Percentiles rank a stretch among this genome's conserved stretches.
Conservation (phyloP, 306 rosid genomes). For the Sindora glabra region DNA sequence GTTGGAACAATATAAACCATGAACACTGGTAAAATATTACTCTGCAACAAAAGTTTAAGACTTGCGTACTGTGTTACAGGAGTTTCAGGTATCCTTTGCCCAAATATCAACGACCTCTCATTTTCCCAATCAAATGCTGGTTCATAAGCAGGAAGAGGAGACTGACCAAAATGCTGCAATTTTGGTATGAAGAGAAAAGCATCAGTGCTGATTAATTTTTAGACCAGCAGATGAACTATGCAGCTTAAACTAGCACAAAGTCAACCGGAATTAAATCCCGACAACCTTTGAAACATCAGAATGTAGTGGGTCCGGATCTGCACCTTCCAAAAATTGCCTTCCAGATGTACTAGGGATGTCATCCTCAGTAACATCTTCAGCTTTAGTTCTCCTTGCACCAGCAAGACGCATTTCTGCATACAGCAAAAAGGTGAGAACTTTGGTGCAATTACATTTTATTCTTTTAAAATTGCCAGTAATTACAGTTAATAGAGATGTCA, state of each 20-base stretch:
- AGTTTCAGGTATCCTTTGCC: constrained; percentile 88
- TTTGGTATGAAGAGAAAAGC: background rate
- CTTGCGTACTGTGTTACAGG: constrained; percentile 76
- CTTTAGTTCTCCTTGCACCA: constrained; percentile 66
- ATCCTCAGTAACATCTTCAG: constrained; percentile 77
- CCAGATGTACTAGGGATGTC: constrained; percentile 96
- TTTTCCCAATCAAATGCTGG: constrained; percentile 99
- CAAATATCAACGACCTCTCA: constrained; percentile 91
- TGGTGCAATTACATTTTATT: no score
- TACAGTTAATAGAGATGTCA: background rate
- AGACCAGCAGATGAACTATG: background rate
- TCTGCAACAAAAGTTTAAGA: constrained; percentile 2
- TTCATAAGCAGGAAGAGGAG: constrained; percentile 93
- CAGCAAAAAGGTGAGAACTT: constrained; percentile 2
- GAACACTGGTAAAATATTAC: background rate
- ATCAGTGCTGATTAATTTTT: background rate
- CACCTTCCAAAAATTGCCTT: constrained; percentile 62
- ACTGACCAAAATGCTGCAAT: constrained; percentile 77
- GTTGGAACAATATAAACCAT: constrained; percentile 6
- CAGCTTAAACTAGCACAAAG: background rate
- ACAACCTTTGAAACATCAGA: constrained; percentile 60
- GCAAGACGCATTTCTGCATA: constrained; percentile 84
- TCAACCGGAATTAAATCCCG: constrained; percentile 9
- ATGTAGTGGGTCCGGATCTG: constrained; percentile 38
- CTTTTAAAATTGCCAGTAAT: no score